Percentiles rank a stretch among this genome's conserved stretches.
These are phyloP conservation scores for Effrenium voratum DNA, from an alignment of 73 alveolate genomes.

Conservation along the genomic window DNA sequence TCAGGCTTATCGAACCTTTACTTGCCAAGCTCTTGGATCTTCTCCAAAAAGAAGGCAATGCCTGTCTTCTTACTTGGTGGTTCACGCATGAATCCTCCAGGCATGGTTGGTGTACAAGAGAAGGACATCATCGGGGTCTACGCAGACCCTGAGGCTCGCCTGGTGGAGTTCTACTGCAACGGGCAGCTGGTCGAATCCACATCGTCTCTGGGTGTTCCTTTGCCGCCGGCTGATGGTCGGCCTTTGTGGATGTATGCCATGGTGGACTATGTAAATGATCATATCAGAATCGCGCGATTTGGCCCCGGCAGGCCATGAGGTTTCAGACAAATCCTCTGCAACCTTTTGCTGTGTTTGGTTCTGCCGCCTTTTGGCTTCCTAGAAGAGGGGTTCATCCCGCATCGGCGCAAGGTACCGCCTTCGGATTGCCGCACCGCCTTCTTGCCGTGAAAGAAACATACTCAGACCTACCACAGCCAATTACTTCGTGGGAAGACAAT, in stretches of 20 bases:
- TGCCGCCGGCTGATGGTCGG: neutral
- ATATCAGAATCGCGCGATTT: neutral
- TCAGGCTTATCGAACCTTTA: neutral
- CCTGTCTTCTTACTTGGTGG: neutral
- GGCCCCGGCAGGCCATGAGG: constrained; percentile 8
- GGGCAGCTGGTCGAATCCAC: constrained; percentile 18
- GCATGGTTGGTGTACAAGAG: neutral
- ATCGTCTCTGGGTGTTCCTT: neutral
- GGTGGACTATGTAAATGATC: neutral
- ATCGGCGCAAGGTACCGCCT: too few species aligned
- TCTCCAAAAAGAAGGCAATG: neutral
- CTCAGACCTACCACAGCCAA: too few species aligned
- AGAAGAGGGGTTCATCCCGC: too few species aligned
- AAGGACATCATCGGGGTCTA: constrained; percentile 5
- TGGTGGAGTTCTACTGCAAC: constrained; percentile 45
- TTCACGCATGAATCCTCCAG: neutral
- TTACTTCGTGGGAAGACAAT: too few species aligned
- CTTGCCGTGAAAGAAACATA: too few species aligned
- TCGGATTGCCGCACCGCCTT: too few species aligned
- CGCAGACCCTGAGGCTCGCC: constrained; percentile 16
- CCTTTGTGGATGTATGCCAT: constrained; percentile 16
- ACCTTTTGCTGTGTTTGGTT: too few species aligned
- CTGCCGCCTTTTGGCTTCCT: too few species aligned
- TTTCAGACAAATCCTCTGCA: too few species aligned
- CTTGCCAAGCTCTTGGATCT: neutral